These are phyloP conservation scores for Termitomyces sp. DNA, from an alignment of 768 basidiomycete genomes.

Conservation along the genomic window DNA sequence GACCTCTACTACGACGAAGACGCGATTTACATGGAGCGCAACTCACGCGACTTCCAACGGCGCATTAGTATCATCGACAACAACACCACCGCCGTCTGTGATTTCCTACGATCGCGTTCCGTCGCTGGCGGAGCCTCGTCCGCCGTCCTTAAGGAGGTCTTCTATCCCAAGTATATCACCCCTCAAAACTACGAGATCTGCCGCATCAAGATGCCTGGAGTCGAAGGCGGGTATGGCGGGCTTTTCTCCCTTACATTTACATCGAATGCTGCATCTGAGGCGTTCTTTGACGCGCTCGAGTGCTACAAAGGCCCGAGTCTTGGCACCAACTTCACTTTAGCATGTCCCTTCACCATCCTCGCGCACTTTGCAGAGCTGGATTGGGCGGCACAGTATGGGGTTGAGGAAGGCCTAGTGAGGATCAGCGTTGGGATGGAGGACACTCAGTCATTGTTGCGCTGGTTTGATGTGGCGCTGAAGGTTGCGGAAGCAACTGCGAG, in stretches of 20 bases:
- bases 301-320: constrained; percentile 89
- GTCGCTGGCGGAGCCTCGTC: constrained; percentile 32
- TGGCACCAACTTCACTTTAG: constrained; percentile 95
- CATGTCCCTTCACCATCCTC: constrained; percentile 89
- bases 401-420: constrained; percentile 80
- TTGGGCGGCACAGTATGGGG: constrained; percentile 88
- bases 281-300: constrained; percentile 81
- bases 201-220: constrained; percentile 42
- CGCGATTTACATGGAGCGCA: constrained; percentile 95
- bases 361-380: constrained; percentile 88
- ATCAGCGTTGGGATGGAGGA: constrained; percentile 93
- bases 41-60: constrained; percentile 86
- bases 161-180: constrained; percentile 84
- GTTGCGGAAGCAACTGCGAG: constrained; percentile 60
- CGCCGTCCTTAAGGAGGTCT: constrained; percentile 75
- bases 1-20: constrained; percentile 90
- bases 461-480: constrained; percentile 62
- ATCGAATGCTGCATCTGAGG: constrained; percentile 57
- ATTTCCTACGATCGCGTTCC: constrained; percentile 66
- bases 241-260: constrained; percentile 88
- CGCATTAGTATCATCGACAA: constrained; percentile 76
- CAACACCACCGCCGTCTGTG: constrained; percentile 82
- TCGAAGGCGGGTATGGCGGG: constrained; percentile 71
- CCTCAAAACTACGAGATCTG: constrained; percentile 68
- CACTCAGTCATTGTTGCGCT: constrained; percentile 45